These are phyloP conservation scores for Trypanosoma scelopori DNA, from an alignment of 208 protist species.

Conservation along the genomic window DNA sequence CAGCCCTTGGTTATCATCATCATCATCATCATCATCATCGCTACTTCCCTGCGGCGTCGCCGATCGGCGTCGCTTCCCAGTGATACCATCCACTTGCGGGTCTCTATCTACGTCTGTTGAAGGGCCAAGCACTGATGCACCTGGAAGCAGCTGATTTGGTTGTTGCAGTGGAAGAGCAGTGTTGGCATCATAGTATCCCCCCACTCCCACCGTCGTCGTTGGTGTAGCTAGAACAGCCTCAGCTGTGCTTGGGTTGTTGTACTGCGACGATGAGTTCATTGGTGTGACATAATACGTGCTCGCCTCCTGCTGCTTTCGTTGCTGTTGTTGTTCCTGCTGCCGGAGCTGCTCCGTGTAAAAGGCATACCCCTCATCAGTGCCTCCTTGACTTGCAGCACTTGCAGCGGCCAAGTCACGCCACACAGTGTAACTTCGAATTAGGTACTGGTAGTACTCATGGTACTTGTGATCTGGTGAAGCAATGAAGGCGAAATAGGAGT, in stretches of 20 bases:
- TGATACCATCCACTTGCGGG: background rate
- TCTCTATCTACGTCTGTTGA: background rate
- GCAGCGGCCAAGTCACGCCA: constrained; percentile 46
- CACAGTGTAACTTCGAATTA: constrained; percentile 67
- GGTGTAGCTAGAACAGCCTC: background rate
- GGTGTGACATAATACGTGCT: constrained; percentile 32
- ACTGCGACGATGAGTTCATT: constrained; percentile 8
- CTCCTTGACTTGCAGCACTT: constrained; percentile 18
- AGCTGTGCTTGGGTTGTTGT: background rate
- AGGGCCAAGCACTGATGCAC: background rate
- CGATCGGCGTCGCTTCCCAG: constrained; percentile 19
- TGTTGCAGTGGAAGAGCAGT: constrained; percentile 12
- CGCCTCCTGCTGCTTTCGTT: constrained; percentile 34
- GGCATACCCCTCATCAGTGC: constrained; percentile 30
- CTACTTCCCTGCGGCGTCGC: constrained; percentile 30
- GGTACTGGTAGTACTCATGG: constrained; percentile 73
- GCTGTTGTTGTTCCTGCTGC: constrained; percentile 42
- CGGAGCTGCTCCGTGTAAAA: constrained; percentile 30
- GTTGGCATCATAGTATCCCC: constrained; percentile 32
- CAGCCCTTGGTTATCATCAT: constrained; percentile 54
- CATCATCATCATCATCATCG: constrained; percentile 44
- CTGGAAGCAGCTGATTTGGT: constrained; percentile 13
- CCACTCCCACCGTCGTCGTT: background rate
- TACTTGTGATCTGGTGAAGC: constrained; percentile 51
- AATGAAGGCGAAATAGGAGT: constrained; percentile 78